Evolutionary conservation across 2,329 filamentous ascomycete species (phyloP).

Genomic region (Tolypocladium tundrense): DNA sequence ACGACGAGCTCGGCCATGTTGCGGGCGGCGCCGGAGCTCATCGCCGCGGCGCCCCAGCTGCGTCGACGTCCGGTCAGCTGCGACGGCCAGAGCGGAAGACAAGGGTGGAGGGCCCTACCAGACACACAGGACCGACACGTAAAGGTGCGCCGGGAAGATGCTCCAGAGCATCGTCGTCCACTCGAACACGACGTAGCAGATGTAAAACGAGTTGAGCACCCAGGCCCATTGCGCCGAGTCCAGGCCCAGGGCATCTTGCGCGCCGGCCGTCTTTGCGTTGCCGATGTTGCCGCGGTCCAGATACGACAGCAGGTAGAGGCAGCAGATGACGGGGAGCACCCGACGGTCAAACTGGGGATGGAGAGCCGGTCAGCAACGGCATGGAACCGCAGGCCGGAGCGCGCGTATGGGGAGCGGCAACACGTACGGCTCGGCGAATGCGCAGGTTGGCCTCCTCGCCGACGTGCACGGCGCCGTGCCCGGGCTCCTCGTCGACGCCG

Average conservation of each 20-base stretch:
- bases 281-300: constrained; percentile 8
- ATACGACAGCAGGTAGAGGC: constrained; percentile 3
- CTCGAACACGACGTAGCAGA: constrained; percentile 14
- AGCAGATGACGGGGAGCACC: constrained; percentile 2
- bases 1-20: constrained; percentile 11
- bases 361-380: background rate
- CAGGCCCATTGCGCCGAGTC: constrained; percentile 11
- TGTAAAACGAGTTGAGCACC: constrained; percentile 16
- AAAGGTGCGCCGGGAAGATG: constrained; percentile 11
- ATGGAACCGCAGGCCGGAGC: background rate
- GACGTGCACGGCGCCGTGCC: background rate
- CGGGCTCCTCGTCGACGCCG: background rate
- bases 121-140: constrained; percentile 10
- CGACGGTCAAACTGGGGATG: background rate
- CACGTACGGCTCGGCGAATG: constrained; percentile 1
- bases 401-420: background rate
- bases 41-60: constrained; percentile 7
- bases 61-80: too few species aligned
- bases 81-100: constrained; percentile 12
- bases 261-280: constrained; percentile 14
- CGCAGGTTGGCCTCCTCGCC: background rate
- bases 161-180: constrained; percentile 13
- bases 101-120: constrained; percentile 6
- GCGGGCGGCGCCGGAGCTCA: constrained; percentile 9
- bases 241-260: constrained; percentile 9